Base-by-base conservation (phyloP, 768 basidiomycete species). In the Tylopilus subfusipes region DNA sequence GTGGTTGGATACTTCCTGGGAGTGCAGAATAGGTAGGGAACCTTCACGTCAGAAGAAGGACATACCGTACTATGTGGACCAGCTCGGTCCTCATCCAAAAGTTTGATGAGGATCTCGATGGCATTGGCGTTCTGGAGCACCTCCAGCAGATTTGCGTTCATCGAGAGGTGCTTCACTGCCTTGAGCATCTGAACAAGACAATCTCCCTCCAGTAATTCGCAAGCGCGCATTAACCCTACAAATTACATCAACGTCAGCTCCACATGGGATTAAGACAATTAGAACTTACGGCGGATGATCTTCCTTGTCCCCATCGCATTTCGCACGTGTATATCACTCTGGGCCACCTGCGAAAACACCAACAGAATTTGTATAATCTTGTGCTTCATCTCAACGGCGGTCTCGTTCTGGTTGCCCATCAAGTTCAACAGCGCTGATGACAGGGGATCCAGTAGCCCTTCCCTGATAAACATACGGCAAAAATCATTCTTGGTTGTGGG, bases 401-500 rank as follows among this genome's bases (percentile, higher is more conserved):
- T 73, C 22, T 81, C 78, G 48, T 82, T 87, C 11, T 82, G 80
- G 53, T 82, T 86, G 4, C 82, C 81, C 79, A 95, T 91, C 50
- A 98, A 90, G 62, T 92, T 89, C 54, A 96, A 74, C 24, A 99
- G 72, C 3, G 96, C 97, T 2, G 88, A 84, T 1, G 94, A 92
- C 1, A 99, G 75, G 0, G 97, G 96, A 60, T 97, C 95, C 43
- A 97, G 77, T 4, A 99, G 76, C 25, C 97, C 97, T 73, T 98
- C 97, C 6, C 93, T 81, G 39, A 97, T 92, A 75, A 98, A 96
- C 89, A 98, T 95, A 11, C 97, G 83, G 66, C 95, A 98, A 68
- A 98, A 98, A 72, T 98, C 97, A 66, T 97, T 98, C 70, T 97
- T 93, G 12, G 95, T 94, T 4, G 95, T 97, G 9, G 97, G 91